Conservation (phyloP, 2,329 filamentous ascomycete genomes). For the Colletotrichum sp. region DNA sequence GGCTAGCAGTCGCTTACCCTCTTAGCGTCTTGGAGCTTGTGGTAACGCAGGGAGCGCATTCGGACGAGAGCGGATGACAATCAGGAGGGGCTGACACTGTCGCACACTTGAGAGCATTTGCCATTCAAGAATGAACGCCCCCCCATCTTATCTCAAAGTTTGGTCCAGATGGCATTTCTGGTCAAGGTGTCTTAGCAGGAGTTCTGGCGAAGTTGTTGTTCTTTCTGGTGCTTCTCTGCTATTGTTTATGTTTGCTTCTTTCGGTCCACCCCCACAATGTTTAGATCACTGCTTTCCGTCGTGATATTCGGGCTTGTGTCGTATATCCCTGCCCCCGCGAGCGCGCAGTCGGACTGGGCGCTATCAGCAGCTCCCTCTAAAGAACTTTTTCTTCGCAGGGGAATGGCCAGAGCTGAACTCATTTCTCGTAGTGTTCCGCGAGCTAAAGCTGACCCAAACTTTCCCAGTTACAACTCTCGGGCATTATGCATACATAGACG, state of each 20-base stretch:
- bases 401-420: not conserved
- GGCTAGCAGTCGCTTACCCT: not conserved
- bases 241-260: not conserved
- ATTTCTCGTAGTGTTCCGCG: rapidly evolving
- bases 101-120: not conserved
- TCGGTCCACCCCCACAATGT: not conserved
- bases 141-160: not conserved
- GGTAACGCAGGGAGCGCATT: too few relatives aligned
- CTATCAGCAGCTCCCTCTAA: not conserved
- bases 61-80: not conserved
- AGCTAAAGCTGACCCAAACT: not conserved
- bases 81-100: not conserved
- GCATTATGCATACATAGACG: conserved; percentile 42
- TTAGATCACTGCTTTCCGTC: not conserved
- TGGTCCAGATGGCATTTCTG: not conserved
- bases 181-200: not conserved
- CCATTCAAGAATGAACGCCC: not conserved
- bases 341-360: not conserved
- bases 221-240: not conserved
- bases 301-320: not conserved
- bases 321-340: not conserved
- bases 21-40: not conserved
- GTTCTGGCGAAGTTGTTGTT: not conserved
- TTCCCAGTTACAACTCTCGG: conserved; percentile 28
- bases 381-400: not conserved